Evolutionary conservation across 306 rosid genomes (phyloP).

Genomic region (Vigna hirtella): DNA sequence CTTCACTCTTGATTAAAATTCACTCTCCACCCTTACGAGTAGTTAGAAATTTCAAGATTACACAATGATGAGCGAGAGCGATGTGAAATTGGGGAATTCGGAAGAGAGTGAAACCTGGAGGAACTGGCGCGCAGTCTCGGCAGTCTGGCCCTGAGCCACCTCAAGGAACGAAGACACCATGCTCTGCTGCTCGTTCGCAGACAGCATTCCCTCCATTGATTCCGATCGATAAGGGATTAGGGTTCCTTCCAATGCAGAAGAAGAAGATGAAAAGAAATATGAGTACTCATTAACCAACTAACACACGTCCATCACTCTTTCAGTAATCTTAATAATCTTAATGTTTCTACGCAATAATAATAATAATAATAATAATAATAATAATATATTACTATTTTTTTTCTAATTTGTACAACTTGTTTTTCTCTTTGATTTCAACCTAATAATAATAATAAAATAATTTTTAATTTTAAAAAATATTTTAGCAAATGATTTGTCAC

Average conservation of each 20-base stretch:
- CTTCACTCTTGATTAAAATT: neutral
- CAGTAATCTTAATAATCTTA: too few species aligned
- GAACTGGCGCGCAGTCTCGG: conserved; percentile 57
- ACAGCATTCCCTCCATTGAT: conserved; percentile 53
- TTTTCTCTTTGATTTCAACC: too few species aligned
- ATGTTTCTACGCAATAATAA: too few species aligned
- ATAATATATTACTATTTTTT: too few species aligned
- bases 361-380: too few species aligned
- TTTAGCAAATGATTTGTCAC: too few species aligned
- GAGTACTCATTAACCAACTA: neutral
- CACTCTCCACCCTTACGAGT: neutral
- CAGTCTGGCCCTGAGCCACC: conserved; percentile 61
- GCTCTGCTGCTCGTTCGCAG: conserved; percentile 51
- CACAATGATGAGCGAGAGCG: neutral
- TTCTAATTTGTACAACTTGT: too few species aligned
- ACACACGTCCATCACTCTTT: neutral
- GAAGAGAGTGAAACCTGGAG: conserved; percentile 45
- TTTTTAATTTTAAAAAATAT: too few species aligned
- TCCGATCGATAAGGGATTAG: conserved; percentile 22
- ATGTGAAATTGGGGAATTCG: neutral
- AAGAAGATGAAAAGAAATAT: neutral
- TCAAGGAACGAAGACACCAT: conserved; percentile 59
- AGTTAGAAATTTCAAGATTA: neutral
- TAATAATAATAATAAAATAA: too few species aligned
- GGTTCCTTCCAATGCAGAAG: conserved; percentile 36